A percentile compares a stretch with the other conserved stretches of the same genome.
These are phyloP conservation scores for Claviceps monticola DNA, from an alignment of 2,329 filamentous ascomycete genomes.

Conservation along the genomic window DNA sequence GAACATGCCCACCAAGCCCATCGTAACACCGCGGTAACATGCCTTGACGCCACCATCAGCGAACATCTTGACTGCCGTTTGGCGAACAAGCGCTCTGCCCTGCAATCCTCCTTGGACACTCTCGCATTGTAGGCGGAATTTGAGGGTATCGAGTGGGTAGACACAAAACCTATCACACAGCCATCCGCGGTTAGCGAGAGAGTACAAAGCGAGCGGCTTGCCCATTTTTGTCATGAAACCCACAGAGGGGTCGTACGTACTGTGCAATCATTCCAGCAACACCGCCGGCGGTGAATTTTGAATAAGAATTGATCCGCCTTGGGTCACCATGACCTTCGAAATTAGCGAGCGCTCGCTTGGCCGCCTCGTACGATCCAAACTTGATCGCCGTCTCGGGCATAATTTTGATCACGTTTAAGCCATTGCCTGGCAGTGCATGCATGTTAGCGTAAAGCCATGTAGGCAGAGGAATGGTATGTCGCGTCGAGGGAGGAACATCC, in stretches of 20 bases:
- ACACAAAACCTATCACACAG: constrained; percentile 55
- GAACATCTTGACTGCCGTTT: constrained; percentile 81
- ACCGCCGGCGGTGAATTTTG: constrained; percentile 84
- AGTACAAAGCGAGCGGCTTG: background rate
- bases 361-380: constrained; percentile 93
- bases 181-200: background rate
- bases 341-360: constrained; percentile 73
- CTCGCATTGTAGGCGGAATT: constrained; percentile 81
- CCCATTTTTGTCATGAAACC: background rate
- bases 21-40: constrained; percentile 84
- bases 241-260: constrained; percentile 28
- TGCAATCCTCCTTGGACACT: constrained; percentile 74
- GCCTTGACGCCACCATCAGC: constrained; percentile 56
- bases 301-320: constrained; percentile 63
- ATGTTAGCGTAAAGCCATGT: background rate
- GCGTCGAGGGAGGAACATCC: background rate
- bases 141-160: constrained; percentile 83
- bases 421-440: constrained; percentile 53
- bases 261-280: constrained; percentile 90
- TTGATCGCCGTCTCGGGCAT: constrained; percentile 98
- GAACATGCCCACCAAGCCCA: constrained; percentile 93
- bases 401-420: constrained; percentile 90
- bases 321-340: constrained; percentile 82
- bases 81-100: constrained; percentile 68
- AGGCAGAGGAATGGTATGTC: background rate